Evolutionary conservation across 805 yeast genomes (phyloP), one percentile per base, ranked within the genome.

Genomic region (Zygosaccharomyces pseudorouxii): DNA sequence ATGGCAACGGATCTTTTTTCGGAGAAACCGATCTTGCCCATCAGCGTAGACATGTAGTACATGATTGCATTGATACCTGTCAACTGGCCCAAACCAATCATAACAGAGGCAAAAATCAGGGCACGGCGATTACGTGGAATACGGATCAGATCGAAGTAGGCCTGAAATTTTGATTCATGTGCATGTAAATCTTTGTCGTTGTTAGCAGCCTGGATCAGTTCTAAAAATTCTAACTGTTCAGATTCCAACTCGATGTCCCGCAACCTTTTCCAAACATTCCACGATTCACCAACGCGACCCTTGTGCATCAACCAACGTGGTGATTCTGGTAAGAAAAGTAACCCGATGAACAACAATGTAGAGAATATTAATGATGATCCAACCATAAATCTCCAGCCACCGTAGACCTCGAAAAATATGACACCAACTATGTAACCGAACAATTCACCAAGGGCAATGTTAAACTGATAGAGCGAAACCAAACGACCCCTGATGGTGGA

Each of bases 1-100:
- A 81, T 80, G 57, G 80, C 78, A 7, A 81, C 84, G 20, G 82
- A 68, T 45, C 74, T 64, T 58, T 76, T 76, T 18, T 65, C 64
- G 49, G 62, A 52, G 65, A 82, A 81, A 6, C 85, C 84, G 58
- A 81, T 78, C 28, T 71, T 67, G 2, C 57, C 60, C 80, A 81
- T 76, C 59, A 81, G 67, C 3, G 76, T 77, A 41, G 84, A 75
- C 78, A 81, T 74, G 64, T 81, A 78, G 70, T 81, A 81, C 78
- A 81, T 73, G 49, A 81, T 76, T 36, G 82, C 86, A 57, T 81
- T 81, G 56, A 81, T 77, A 71, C 86, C 86, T 4, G 86, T 80
- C 68, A 81, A 73, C 63, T 81, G 87, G 45, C 84, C 84, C 48
- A 80, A 69, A 55, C 75, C 65, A 48, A 80, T 72, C 84, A 80